Evolutionary conservation across 139 green algal species (phyloP), one percentile per base, ranked within the genome.

Genomic region (Raphidocelis subcapitata): DNA sequence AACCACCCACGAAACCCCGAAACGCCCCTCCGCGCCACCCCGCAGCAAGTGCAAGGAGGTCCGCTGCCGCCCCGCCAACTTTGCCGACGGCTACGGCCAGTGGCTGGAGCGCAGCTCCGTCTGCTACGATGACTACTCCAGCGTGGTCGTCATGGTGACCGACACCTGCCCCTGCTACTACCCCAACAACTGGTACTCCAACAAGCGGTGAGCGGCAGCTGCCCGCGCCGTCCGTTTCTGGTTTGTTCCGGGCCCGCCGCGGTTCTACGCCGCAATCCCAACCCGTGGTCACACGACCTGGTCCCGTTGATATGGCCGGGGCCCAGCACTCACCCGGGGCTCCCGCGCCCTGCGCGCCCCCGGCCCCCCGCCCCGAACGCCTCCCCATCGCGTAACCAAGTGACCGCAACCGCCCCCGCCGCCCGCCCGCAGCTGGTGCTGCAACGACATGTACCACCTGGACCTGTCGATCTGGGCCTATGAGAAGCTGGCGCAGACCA

Each of bases 121-220:
- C 4, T 86, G 80, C 72, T 77, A 74, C 47, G 72, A 83, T 57
- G 5, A 62, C 28, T 68, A 76, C 36, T 16, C 63, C 21, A 66
- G 44, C n/a, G 51, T 83, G 2, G 73, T 83, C 0, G 71, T 86
- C 10, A 73, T 75, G 75, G 44, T 82, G 2, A 79, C 72, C 3
- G 80, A 86, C 56, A 70, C 44, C 18, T 86, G 80, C 67, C 72
- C 72, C 26, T 86, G 80, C 71, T 8, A 76, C 47, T 86, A 83
- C 72, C 76, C 80, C 4, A 14, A 31, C 49, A 85, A 85, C 72
- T 67, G 62, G n/a, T 75, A 65, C 56, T 67, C 35, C 62, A 81
- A 81, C 68, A 81, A 81, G 62, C 56, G 68, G 29, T 69, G 63
- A 36, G n/a, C n/a, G n/a, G n/a, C n/a, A n/a, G n/a, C n/a, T n/a